Evolutionary conservation across 495 filamentous ascomycete species (phyloP).

Genomic region (Annulohypoxylon stygium): DNA sequence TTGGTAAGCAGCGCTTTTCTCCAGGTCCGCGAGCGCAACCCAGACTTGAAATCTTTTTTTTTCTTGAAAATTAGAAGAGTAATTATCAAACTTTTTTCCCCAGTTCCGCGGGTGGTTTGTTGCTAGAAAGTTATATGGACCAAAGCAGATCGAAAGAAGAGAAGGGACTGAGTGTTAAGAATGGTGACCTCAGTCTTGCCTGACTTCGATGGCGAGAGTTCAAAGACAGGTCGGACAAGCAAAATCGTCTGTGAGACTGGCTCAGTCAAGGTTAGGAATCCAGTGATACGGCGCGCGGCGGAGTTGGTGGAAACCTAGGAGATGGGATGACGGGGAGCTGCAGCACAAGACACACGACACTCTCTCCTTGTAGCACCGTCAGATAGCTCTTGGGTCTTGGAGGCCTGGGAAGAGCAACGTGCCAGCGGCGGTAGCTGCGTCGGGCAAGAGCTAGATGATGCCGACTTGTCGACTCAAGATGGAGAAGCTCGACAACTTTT

Average conservation of each 20-base stretch:
- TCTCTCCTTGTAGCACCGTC: slow-evolving; percentile 52
- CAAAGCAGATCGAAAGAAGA: slow-evolving; percentile 29
- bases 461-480: slow-evolving; percentile 51
- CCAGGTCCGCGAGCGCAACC: slow-evolving; percentile 25
- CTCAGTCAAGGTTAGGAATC: slow-evolving; percentile 57
- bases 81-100: slow-evolving; percentile 20
- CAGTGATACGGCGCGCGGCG: slow-evolving; percentile 61
- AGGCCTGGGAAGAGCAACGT: slow-evolving; percentile 51
- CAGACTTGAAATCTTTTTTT: slow-evolving; percentile 17
- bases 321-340: slow-evolving; percentile 59
- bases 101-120: slow-evolving; percentile 27
- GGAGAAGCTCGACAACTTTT: slow-evolving; percentile 58
- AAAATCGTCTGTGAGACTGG: slow-evolving; percentile 60
- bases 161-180: slow-evolving; percentile 31
- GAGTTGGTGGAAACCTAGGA: slow-evolving; percentile 59
- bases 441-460: slow-evolving; percentile 51
- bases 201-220: slow-evolving; percentile 45
- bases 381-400: slow-evolving; percentile 50
- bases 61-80: slow-evolving; percentile 19
- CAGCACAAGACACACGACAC: slow-evolving; percentile 55
- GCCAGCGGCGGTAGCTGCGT: slow-evolving; percentile 50
- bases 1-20: slow-evolving; percentile 37
- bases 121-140: slow-evolving; percentile 46
- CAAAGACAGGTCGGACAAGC: slow-evolving; percentile 59
- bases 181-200: slow-evolving; percentile 39